Conservation (phyloP, 306 rosid species). For the Inga leiocalycina region DNA sequence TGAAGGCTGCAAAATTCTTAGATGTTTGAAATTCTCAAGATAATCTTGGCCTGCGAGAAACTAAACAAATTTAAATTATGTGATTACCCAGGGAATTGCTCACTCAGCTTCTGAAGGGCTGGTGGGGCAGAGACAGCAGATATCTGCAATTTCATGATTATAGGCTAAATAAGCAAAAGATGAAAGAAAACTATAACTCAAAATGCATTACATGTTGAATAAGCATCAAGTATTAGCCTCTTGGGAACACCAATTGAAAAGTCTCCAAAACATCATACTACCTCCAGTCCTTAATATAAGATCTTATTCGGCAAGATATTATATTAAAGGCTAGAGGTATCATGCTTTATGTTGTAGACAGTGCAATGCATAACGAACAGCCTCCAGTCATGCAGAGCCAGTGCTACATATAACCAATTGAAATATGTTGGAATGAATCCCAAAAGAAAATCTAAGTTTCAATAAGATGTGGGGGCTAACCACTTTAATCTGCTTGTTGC, state of each 20-base stretch:
- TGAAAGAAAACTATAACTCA: neutral
- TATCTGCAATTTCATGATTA: conserved; percentile 55
- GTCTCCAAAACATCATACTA: neutral
- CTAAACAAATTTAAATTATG: conserved; percentile 19
- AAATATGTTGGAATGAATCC: neutral
- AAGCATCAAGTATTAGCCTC: neutral
- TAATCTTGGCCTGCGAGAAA: conserved; percentile 4
- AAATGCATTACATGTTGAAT: neutral
- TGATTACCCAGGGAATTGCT: conserved; percentile 87
- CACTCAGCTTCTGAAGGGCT: conserved; percentile 90
- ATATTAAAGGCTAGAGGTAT: no score
- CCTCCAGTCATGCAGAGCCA: neutral
- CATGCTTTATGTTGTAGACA: neutral
- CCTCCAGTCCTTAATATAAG: no score
- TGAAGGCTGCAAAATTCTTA: conserved; percentile 63
- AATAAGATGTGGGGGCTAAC: conserved; percentile 39
- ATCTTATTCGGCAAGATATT: no score
- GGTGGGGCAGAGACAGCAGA: conserved; percentile 94
- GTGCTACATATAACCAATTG: neutral
- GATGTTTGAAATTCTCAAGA: conserved; percentile 10
- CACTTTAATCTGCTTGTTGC: conserved; percentile 83
- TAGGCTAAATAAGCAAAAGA: neutral
- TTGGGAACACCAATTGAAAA: neutral
- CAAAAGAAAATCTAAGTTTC: conserved; percentile 6
- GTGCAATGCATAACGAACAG: neutral